These are phyloP conservation scores for Tranzscheliella williamsii DNA, from an alignment of 1,284 basidiomycete species.

Conservation along the genomic window DNA sequence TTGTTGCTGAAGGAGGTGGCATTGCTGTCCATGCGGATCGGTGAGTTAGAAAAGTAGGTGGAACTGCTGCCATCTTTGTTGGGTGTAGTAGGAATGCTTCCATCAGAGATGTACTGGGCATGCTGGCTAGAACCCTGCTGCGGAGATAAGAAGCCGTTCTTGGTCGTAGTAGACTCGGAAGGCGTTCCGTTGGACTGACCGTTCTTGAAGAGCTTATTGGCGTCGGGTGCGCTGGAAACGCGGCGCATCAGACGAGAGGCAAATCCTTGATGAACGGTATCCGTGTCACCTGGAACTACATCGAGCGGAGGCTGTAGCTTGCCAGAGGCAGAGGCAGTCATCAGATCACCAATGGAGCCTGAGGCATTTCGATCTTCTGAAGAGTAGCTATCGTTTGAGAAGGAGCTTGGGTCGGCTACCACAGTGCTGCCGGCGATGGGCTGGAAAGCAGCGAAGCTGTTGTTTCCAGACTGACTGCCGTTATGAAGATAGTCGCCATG, in stretches of 20 bases:
- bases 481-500: constrained; percentile 18
- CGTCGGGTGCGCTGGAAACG: constrained; percentile 93
- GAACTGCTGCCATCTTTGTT: constrained; percentile 12
- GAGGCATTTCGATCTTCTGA: constrained; percentile 36
- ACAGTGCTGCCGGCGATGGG: constrained; percentile 48
- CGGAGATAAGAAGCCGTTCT: constrained; percentile 59
- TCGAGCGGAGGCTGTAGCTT: constrained; percentile 38
- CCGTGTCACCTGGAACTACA: constrained; percentile 19
- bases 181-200: constrained; percentile 14
- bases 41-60: constrained; percentile 49
- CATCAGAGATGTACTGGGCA: constrained; percentile 12
- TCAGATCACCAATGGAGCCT: constrained; percentile 24
- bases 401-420: constrained; percentile 48
- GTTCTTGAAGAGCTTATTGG: constrained; percentile 79
- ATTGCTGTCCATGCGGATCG: constrained; percentile 54
- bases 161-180: constrained; percentile 1
- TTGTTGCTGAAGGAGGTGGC: constrained; percentile 55
- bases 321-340: constrained; percentile 32
- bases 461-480: constrained; percentile 11
- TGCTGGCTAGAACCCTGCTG: constrained; percentile 65
- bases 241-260: constrained; percentile 68
- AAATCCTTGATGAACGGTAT: constrained; percentile 18
- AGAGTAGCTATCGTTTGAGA: constrained; percentile 51
- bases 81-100: constrained; percentile 13
- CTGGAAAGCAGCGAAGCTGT: constrained; percentile 32